Percentiles rank a stretch among this genome's conserved stretches.
Evolutionary conservation across 139 green algal species (phyloP).

Genomic region (Auxenochlorella protothecoides): DNA sequence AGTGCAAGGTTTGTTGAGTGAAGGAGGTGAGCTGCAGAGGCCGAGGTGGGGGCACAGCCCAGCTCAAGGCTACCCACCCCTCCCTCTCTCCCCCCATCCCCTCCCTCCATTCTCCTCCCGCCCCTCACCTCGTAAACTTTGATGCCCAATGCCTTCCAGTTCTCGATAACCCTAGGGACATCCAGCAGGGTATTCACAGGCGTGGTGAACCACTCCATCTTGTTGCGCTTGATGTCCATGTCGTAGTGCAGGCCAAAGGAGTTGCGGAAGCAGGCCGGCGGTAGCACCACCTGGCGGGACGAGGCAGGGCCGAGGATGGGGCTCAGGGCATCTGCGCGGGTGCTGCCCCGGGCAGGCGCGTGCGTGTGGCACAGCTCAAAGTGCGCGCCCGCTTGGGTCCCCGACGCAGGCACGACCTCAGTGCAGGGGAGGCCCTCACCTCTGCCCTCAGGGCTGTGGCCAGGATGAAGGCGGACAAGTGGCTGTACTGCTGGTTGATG

Average conservation of each 20-base stretch:
- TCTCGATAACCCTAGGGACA: conserved; percentile 29
- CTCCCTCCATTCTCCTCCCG: not conserved
- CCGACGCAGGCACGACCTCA: no score
- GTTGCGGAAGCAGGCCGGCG: conserved; percentile 39
- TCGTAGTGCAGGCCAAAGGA: conserved; percentile 47
- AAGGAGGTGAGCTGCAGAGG: not conserved
- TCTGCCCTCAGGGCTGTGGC: conserved; percentile 39
- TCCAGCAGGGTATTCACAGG: conserved; percentile 34
- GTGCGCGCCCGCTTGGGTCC: no score
- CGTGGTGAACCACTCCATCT: conserved; percentile 44
- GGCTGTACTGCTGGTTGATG: conserved; percentile 63
- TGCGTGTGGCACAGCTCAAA: no score
- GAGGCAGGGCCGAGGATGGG: no score
- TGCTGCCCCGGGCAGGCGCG: no score
- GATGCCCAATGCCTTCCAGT: conserved; percentile 20
- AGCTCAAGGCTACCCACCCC: not conserved
- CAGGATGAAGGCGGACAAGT: conserved; percentile 48
- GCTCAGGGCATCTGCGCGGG: no score
- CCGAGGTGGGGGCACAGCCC: not conserved
- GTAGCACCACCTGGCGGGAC: conserved; percentile 28
- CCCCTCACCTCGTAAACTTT: conserved; percentile 17
- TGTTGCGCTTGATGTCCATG: conserved; percentile 37
- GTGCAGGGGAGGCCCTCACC: no score
- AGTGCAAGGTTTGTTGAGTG: no score
- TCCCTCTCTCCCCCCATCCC: not conserved